These are phyloP conservation scores for Microdochium nivale DNA, from an alignment of 2,329 filamentous ascomycete species.

Conservation along the genomic window DNA sequence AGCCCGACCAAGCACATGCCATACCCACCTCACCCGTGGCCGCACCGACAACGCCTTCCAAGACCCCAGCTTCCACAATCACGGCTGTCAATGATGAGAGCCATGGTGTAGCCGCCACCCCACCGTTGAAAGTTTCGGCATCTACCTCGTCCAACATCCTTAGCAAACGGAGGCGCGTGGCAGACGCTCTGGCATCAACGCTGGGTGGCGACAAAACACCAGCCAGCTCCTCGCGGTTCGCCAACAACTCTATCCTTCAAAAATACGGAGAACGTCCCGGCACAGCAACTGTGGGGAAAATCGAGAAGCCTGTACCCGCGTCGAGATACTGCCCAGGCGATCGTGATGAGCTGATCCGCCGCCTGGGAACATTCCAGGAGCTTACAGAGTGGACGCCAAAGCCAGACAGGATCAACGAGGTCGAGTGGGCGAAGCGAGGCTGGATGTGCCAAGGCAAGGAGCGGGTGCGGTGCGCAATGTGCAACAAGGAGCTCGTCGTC, in stretches of 20 bases:
- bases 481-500: conserved; percentile 75
- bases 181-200: conserved; percentile 30
- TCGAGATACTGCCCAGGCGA: conserved; percentile 83
- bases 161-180: conserved; percentile 42
- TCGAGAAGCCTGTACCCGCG: conserved; percentile 14
- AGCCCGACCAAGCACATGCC: background rate
- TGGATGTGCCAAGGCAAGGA: conserved; percentile 83
- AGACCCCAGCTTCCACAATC: background rate
- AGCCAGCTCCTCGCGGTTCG: conserved; percentile 15
- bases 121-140: conserved; percentile 6
- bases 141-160: conserved; percentile 28
- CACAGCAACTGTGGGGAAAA: conserved; percentile 14
- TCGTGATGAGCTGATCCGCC: conserved; percentile 69
- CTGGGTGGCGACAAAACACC: conserved; percentile 20
- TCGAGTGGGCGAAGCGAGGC: conserved; percentile 89
- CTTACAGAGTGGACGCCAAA: conserved; percentile 93
- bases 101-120: conserved; percentile 6
- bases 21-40: background rate
- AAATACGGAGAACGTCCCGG: conserved; percentile 24
- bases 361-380: conserved; percentile 82
- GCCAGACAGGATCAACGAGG: conserved; percentile 74
- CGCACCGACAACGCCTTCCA: background rate
- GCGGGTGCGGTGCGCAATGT: conserved; percentile 78
- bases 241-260: conserved; percentile 32
- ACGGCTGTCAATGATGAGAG: conserved; percentile 2